These are phyloP conservation scores for Diplodia sapinea DNA, from an alignment of 2,329 filamentous ascomycete species.

Conservation along the genomic window DNA sequence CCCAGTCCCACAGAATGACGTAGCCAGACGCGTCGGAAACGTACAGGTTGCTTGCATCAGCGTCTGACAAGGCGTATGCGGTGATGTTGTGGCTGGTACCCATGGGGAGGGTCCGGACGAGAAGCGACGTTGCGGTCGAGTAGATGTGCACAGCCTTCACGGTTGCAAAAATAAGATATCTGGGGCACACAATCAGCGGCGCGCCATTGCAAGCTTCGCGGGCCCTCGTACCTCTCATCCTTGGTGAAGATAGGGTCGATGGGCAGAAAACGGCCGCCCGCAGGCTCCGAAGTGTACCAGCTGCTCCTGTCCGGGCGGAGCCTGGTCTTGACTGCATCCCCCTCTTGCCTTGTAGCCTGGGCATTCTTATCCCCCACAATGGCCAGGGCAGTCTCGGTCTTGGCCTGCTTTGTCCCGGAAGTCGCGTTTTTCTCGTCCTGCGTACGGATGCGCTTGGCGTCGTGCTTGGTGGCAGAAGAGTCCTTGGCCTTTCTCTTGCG, in stretches of 20 bases:
- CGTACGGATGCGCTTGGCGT: conserved; percentile 30
- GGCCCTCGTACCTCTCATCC: conserved; percentile 58
- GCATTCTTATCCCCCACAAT: conserved; percentile 5
- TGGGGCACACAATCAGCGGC: conserved; percentile 48
- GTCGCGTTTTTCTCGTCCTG: conserved; percentile 20
- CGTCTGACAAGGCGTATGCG: conserved; percentile 59
- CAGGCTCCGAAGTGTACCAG: conserved; percentile 50
- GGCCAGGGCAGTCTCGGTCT: neutral
- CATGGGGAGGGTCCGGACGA: conserved; percentile 73
- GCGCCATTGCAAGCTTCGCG: neutral
- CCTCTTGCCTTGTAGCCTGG: neutral
- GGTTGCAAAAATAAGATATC: conserved; percentile 77
- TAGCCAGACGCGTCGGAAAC: conserved; percentile 58
- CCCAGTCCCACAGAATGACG: conserved; percentile 66
- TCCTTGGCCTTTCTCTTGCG: conserved; percentile 32
- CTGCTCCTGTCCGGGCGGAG: conserved; percentile 12
- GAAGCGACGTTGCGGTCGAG: conserved; percentile 78
- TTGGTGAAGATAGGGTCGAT: conserved; percentile 63
- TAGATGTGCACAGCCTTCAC: conserved; percentile 80
- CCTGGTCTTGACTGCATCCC: conserved; percentile 25
- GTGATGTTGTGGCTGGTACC: conserved; percentile 55
- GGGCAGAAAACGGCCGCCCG: conserved; percentile 62
- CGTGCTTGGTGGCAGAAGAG: conserved; percentile 7
- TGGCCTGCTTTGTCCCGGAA: neutral
- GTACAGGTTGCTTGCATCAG: conserved; percentile 59